Evolutionary conservation across 139 green algal genomes (phyloP), one percentile per base, ranked within the genome.

Genomic region (Tetradesmus lagerheimii): DNA sequence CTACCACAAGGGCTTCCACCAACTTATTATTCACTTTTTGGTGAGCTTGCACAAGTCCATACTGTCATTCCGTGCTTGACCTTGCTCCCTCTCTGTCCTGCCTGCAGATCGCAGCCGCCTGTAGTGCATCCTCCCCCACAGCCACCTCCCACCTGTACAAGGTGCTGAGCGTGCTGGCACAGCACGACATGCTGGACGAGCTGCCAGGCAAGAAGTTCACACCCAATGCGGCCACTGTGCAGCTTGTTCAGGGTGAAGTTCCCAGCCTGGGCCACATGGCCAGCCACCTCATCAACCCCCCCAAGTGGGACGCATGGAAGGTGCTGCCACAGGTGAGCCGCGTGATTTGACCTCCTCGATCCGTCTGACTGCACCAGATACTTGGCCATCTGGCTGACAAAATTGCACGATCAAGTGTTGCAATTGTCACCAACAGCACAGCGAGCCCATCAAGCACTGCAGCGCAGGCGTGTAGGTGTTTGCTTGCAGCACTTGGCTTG

Each of bases 261-360:
- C 66, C 84, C 16, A 82, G 66, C 38, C 84, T 89, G 37, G 84
- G 84, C 1, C 84, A 89, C 84, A 83, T 89, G 84, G 84, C 84
- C 0, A 34, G n/a, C 12, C 84, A 89, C 41, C 84, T 89, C n/a
- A 81, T 89, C 38, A 89, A 89, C 31, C 45, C 43, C 16, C 84
- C 67, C 47, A 89, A 89, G 64, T 89, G 84, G 84, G 84, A 89
- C 11, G 84, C 84, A 1, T 89, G 84, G 84, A 89, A 89, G 66
- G 18, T 83, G 38, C 84, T 89, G 84, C 84, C 84, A 37, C 50
- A 89, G 84, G 84, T 89, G n/a, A 53, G 41, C 20, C 0, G 2
- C 15, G 4, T 14, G 75, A 4, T n/a, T 9, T 31, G 23, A 6
- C 57, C 31, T 16, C 23, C 57, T n/a, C 31, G n/a, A n/a, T n/a